Base-by-base conservation (phyloP, 73 alveolate species). In the Uronychia setigera region DNA sequence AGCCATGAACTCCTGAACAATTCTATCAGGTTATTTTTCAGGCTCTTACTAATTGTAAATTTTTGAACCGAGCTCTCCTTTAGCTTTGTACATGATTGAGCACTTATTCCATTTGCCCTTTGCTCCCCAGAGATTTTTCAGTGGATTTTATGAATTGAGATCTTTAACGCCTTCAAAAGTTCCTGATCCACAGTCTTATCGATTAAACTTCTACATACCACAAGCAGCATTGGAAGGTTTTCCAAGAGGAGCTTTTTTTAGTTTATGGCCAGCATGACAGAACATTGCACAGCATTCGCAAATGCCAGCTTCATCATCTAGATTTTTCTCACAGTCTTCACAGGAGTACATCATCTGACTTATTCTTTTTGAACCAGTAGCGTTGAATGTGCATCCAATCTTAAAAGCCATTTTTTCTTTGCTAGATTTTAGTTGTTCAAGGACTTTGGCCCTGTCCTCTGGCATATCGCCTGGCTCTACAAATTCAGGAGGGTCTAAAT, bases 211-310 rank as follows among this genome's bases (percentile, higher is more conserved):
- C 67, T 46, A 5, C 67, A 5, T 46, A 58, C 74, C 60, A 32
- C 89, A 82, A 1, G 33, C 58, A 14, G 74, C 13, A 29, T 35
- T 60, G 26, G 34, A 0, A 28, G 28, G 59, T 11, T 5, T 9
- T 32, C 79, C 60, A 28, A 1, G 28, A 28, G 25, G 60, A 1
- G 79, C 83, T 60, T 33, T 33, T 1, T 0, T 33, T 19, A 82
- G 1, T n/a, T 35, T 27, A 74, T 82, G 89, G 1, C 89, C 89
- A 19, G 31, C 57, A 33, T 82, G 89, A 32, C 89, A 82, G 31
- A 82, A 29, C 14, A 27, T n/a, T 0, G 89, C 82, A 32, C 89
- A 82, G 46, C 35, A 33, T 0, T 25, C 34, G 28, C 89, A 82
- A n/a, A 82, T 34, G 5, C 25, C 79, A 1, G 30, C 26, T 26